phyloP scores from a whole-genome alignment of 345 rosid species.

The Citrus hindsii region DNA sequence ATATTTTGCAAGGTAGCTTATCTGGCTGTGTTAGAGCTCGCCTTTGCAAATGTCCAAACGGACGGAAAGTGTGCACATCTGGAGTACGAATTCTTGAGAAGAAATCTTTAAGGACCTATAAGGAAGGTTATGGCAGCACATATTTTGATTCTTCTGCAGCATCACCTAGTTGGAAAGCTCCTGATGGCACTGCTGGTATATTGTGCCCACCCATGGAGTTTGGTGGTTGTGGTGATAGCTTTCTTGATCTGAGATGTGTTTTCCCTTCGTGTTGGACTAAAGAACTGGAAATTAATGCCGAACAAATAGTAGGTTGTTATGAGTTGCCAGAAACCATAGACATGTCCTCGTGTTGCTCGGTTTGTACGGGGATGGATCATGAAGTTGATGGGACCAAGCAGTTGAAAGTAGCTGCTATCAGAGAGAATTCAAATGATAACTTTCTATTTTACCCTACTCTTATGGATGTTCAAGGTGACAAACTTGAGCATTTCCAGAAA shows the following conservation, averaged over 20 bases:
- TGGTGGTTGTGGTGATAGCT: slow-evolving; percentile 59
- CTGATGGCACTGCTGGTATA: slow-evolving; percentile 28
- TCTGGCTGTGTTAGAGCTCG: slow-evolving; percentile 36
- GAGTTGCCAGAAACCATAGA: slow-evolving; percentile 76
- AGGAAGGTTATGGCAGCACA: slow-evolving; percentile 19
- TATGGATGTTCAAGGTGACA: slow-evolving; percentile 53
- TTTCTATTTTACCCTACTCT: slow-evolving; percentile 58
- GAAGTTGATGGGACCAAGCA: slow-evolving; percentile 41
- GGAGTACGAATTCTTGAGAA: slow-evolving; percentile 27
- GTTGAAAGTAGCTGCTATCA: slow-evolving; percentile 64
- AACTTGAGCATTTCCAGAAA: slow-evolving; percentile 85
- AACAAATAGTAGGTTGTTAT: slow-evolving; percentile 83
- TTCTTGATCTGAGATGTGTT: slow-evolving; percentile 48
- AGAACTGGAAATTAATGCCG: slow-evolving; percentile 77
- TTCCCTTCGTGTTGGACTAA: slow-evolving; percentile 53
- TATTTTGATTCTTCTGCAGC: slow-evolving; percentile 29
- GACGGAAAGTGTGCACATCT: slow-evolving; percentile 28
- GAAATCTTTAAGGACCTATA: slow-evolving; percentile 21
- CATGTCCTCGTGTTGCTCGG: slow-evolving; percentile 50
- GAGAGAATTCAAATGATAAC: slow-evolving; percentile 64
- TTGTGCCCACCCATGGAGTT: slow-evolving; percentile 54
- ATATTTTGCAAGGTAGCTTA: slow-evolving; percentile 39
- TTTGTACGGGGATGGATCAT: slow-evolving; percentile 51
- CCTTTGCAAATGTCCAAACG: slow-evolving; percentile 28
- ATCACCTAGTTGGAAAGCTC: slow-evolving; percentile 27